Conservation (phyloP, 2,329 filamentous ascomycete species). For the Aspergillus sp. region DNA sequence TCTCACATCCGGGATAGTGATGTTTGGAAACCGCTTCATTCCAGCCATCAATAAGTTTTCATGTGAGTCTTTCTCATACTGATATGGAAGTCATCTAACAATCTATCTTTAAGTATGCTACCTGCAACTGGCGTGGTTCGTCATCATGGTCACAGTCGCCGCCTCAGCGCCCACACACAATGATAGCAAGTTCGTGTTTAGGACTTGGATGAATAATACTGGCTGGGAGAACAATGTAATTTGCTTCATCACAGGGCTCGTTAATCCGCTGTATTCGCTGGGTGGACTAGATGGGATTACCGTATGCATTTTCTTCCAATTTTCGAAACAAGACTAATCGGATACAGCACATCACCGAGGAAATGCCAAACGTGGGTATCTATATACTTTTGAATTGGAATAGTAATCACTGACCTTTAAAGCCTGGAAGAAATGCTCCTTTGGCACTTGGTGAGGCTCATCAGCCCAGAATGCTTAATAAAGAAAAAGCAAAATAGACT, state of each 20-base stretch:
- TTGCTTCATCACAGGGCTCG: conserved; percentile 48
- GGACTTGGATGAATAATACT: conserved; percentile 50
- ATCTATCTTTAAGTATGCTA: conserved; percentile 30
- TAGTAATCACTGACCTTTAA: neutral
- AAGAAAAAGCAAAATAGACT: neutral
- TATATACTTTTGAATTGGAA: neutral
- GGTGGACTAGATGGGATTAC: conserved; percentile 46
- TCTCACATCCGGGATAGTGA: conserved; percentile 40
- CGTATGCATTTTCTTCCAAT: conserved; percentile 6
- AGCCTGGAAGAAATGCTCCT: conserved; percentile 28
- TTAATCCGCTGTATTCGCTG: conserved; percentile 46
- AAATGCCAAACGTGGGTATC: conserved; percentile 45
- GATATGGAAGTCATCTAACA: neutral
- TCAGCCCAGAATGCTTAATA: conserved; percentile 4
- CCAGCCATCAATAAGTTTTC: conserved; percentile 43
- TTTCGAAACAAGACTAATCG: neutral
- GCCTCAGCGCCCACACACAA: conserved; percentile 45
- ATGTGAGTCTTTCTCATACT: conserved; percentile 13
- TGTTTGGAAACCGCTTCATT: conserved; percentile 46
- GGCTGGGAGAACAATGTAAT: conserved; percentile 49
- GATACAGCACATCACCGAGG: conserved; percentile 45
- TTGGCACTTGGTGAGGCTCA: conserved; percentile 21
- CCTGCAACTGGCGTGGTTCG: conserved; percentile 45
- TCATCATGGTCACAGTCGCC: conserved; percentile 45
- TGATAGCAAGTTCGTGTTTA: conserved; percentile 47